Evolutionary conservation across 768 basidiomycete genomes (phyloP), one percentile per base, ranked within the genome.

Genomic region (Candolleomyces efflorescens): DNA sequence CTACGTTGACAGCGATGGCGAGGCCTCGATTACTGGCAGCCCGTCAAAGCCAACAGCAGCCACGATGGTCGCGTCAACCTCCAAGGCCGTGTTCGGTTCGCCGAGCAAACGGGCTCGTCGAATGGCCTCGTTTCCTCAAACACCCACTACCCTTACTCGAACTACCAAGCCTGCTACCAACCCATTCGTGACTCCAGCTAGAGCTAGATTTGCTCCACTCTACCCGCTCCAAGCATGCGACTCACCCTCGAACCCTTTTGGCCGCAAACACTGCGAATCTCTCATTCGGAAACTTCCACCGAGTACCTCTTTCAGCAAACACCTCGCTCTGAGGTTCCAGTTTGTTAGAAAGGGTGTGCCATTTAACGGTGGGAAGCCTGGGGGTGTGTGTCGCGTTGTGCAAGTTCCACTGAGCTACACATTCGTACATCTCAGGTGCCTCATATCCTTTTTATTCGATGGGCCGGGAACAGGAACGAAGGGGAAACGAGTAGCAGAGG

Each of bases 331-430:
- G 15, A 82, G 85, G 18, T 82, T 87, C 65, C 87, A 87, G 69
- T 71, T 86, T 51, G 68, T 83, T 46, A 75, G 78, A 45, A 60
- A 12, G 68, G 69, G 45, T 47, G 58, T 38, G 53, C 56, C 46
- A 36, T 63, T 63, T 10, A 68, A 71, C 1, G 65, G 67, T 10
- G 44, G 36, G 18, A 68, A 73, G 54, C 32, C 32, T 11, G 81
- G 84, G 4, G 82, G 83, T 5, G 76, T 86, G 3, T 82, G 83
- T 64, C 80, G 88, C 53, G 71, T 89, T 53, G 82, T 83, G 4
- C 87, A 88, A 61, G 85, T 89, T 7, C 89, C 89, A 0, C 72
- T 83, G 24, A 87, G 78, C 65, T 90, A 89, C 66, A 86, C 85
- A 0, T 84, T 91, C 61, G 73, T 79, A 0, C 87, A 87, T 63